A percentile compares a stretch with the other conserved stretches of the same genome.
Conservation (phyloP, 148 eudicot species). For the Simmondsia chinensis region DNA sequence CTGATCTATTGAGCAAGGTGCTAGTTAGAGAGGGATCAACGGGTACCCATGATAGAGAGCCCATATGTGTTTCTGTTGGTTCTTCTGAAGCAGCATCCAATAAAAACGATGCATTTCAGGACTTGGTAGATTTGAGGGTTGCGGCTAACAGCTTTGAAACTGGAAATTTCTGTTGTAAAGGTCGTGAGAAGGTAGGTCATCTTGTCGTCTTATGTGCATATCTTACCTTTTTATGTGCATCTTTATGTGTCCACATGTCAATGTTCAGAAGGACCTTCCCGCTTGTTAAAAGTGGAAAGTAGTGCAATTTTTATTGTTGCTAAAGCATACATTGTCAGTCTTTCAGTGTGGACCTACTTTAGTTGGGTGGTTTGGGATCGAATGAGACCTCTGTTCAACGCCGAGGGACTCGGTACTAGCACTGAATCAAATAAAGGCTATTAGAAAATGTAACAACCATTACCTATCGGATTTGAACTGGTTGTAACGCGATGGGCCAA, state of each 20-base stretch:
- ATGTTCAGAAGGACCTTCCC: neutral
- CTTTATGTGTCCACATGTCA: neutral
- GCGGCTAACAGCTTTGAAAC: neutral
- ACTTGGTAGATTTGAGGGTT: constrained; percentile 5
- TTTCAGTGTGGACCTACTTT: too few species aligned
- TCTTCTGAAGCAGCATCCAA: constrained; percentile 10
- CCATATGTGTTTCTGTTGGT: constrained; percentile 1
- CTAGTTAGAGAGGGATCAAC: constrained; percentile 7
- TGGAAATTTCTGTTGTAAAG: constrained; percentile 2
- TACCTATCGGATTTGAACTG: too few species aligned
- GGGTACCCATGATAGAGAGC: neutral
- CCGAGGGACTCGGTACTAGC: too few species aligned
- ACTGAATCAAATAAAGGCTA: too few species aligned
- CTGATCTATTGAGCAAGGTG: neutral
- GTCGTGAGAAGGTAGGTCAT: constrained; percentile 17
- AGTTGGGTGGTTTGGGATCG: too few species aligned
- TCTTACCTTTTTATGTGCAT: neutral
- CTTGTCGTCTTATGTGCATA: constrained; percentile 3
- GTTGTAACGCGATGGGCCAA: too few species aligned
- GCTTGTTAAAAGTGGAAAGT: too few species aligned
- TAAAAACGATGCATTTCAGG: constrained; percentile 4
- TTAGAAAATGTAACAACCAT: too few species aligned
- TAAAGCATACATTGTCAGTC: too few species aligned
- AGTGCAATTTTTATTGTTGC: too few species aligned
- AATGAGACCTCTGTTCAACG: too few species aligned